Conservation (phyloP, 1,284 basidiomycete genomes). For the Athelia psychrophila region DNA sequence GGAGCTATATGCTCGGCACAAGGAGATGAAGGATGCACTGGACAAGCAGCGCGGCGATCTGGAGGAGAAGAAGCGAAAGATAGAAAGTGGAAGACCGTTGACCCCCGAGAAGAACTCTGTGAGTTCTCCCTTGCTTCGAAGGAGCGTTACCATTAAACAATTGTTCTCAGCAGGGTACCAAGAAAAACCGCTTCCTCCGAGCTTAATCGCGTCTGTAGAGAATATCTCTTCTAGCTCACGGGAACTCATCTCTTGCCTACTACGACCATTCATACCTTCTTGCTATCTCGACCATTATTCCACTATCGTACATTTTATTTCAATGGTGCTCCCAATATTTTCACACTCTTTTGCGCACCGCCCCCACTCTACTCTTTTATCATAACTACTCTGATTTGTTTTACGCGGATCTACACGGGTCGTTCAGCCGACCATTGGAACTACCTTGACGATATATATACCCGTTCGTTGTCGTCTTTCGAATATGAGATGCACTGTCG, state of each 20-base stretch:
- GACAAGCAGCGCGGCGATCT: slow-evolving; percentile 96
- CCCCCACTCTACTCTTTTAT: slow-evolving; percentile 47
- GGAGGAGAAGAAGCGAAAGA: slow-evolving; percentile 97
- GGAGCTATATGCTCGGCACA: slow-evolving; percentile 94
- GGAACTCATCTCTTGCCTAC: slow-evolving; percentile 19
- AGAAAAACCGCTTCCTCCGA: slow-evolving; percentile 78
- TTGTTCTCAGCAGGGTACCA: slow-evolving; percentile 17
- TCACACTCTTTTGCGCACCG: slow-evolving; percentile 57
- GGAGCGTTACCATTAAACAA: slow-evolving; percentile 12
- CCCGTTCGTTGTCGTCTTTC: slow-evolving; percentile 14
- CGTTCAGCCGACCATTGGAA: slow-evolving; percentile 30
- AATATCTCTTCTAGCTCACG: slow-evolving; percentile 26
- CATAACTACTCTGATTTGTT: slow-evolving; percentile 46
- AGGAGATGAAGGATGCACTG: slow-evolving; percentile 98
- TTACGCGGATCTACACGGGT: slow-evolving; percentile 31
- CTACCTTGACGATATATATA: slow-evolving; percentile 35
- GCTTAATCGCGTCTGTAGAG: slow-evolving; percentile 35
- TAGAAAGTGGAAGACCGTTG: slow-evolving; percentile 91
- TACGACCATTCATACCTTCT: background rate
- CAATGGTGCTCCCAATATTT: slow-evolving; percentile 31
- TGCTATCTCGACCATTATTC: slow-evolving; percentile 33
- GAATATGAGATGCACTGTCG: no score
- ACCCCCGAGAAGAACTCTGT: slow-evolving; percentile 91
- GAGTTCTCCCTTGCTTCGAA: slow-evolving; percentile 27
- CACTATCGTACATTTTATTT: slow-evolving; percentile 30